Base-by-base conservation (phyloP, 345 rosid species). In the Dipteronia dyeriana region DNA sequence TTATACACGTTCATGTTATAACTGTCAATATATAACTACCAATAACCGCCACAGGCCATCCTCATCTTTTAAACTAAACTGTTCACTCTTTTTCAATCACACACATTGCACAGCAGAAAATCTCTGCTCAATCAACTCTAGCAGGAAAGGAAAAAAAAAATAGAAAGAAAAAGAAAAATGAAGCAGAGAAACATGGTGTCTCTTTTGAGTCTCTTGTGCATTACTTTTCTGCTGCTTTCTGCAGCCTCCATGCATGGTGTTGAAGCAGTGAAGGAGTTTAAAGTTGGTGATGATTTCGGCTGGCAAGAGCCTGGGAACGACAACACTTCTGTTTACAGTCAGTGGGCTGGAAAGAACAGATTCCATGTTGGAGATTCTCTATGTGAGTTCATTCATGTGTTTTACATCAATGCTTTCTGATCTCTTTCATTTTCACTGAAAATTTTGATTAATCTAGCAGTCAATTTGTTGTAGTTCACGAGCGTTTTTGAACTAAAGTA, bases 311-410 rank as follows among this genome's bases (percentile, higher is more conserved):
- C 97, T 11, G 72, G 68, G 41, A 79, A 19, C 4, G 87, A 87
- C 71, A 82, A 80, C 73, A 61, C 92, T 34, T 61, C 79, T 1
- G 23, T 86, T 39, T 94, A 94, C 64, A 79, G 29, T 79, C 85
- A 78, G 29, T 94, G 97, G 98, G 97, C 97, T 51, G 68, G 79
- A 19, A 84, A 22, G 57, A 84, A 90, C 71, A 85, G 95, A 66
- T 92, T 94, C 78, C 92, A 76, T 29, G 84, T 92, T 57, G 90
- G 94, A 19, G 97, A 92, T 74, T 86, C 88, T 68, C 94, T 92
- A 71, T 57, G 95, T 89, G 54, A 86, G 94, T 80, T 69, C 1
- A 17, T 0, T 31, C 1, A 5, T 43, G 5, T 8, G 51, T 6
- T 73, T 41, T 26, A 34, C 38, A 34, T 34, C 22, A 1, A 23